These are phyloP conservation scores for Vigna angularis DNA, from an alignment of 306 rosid species.

Conservation along the genomic window DNA sequence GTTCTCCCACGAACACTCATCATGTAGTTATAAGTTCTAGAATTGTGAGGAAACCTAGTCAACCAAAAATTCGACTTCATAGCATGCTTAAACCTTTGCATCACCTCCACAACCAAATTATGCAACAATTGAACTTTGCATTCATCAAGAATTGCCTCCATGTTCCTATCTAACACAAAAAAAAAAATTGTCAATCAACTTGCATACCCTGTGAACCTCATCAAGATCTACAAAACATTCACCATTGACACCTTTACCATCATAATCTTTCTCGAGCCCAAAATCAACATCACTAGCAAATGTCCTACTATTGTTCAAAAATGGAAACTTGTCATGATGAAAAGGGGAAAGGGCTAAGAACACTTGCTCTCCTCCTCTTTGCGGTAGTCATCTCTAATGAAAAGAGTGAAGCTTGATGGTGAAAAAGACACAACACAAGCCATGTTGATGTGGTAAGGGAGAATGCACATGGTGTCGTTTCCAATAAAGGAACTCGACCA, in stretches of 20 bases:
- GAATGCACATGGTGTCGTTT: not conserved
- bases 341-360: constrained; percentile 41
- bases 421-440: constrained; percentile 50
- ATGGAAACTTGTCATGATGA: constrained; percentile 20
- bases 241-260: constrained; percentile 30
- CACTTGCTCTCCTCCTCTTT: constrained; percentile 61
- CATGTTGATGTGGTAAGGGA: constrained; percentile 45
- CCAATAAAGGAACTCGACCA: too few species aligned
- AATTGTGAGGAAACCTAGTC: constrained; percentile 71
- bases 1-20: constrained; percentile 80
- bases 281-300: constrained; percentile 52
- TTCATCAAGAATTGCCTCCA: constrained; percentile 91
- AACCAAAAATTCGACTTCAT: constrained; percentile 86
- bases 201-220: constrained; percentile 77
- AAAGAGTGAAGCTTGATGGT: constrained; percentile 58
- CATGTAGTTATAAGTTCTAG: constrained; percentile 71
- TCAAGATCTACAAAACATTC: constrained; percentile 55
- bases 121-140: constrained; percentile 63
- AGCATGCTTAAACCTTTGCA: constrained; percentile 78
- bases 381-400: constrained; percentile 54
- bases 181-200: constrained; percentile 88
- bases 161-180: constrained; percentile 84
- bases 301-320: constrained; percentile 2
- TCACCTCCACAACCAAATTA: constrained; percentile 80
- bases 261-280: constrained; percentile 47